phyloP scores from a whole-genome alignment of 1,139 yeast genomes.

The Suhomyces bolitotheri region DNA sequence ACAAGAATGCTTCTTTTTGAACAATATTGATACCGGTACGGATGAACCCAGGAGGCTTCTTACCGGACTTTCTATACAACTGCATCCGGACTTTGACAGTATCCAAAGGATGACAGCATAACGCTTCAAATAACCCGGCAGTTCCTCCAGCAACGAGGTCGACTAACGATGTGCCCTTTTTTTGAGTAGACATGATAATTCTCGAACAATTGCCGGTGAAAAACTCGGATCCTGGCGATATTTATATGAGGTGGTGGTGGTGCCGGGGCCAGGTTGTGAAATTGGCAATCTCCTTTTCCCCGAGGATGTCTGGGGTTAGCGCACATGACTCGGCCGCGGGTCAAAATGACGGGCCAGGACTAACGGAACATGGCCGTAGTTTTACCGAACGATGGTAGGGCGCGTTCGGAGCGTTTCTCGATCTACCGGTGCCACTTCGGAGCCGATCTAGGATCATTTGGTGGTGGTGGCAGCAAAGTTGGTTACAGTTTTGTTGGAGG shows the following conservation, averaged over 20 bases:
- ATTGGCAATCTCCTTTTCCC: slow-evolving; percentile 17
- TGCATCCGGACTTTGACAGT: slow-evolving; percentile 98
- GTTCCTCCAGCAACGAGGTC: slow-evolving; percentile 95
- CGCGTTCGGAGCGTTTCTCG: slow-evolving; percentile 1
- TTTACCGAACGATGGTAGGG: slow-evolving; percentile 1
- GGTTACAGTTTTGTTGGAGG: too few relatives aligned
- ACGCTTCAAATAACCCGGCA: slow-evolving; percentile 95
- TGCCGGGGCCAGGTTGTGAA: slow-evolving; percentile 8
- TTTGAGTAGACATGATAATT: slow-evolving; percentile 26
- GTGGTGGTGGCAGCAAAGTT: too few relatives aligned
- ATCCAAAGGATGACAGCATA: slow-evolving; percentile 93
- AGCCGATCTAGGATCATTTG: not conserved
- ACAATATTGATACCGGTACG: slow-evolving; percentile 79
- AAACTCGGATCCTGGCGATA: slow-evolving; percentile 1
- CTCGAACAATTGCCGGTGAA: not conserved
- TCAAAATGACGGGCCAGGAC: slow-evolving; percentile 5
- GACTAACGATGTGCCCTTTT: slow-evolving; percentile 50
- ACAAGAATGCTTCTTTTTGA: slow-evolving; percentile 77
- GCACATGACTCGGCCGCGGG: slow-evolving; percentile 16
- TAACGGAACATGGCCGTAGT: slow-evolving; percentile 7
- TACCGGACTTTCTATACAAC: slow-evolving; percentile 62
- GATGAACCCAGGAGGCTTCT: slow-evolving; percentile 81
- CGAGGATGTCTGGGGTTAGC: slow-evolving; percentile 12
- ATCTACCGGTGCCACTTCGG: not conserved
- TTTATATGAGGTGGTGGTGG: slow-evolving; percentile 8